Percentiles rank a stretch among this genome's conserved stretches.
Conservation (phyloP, 2,329 filamentous ascomycete species). For the Aspergillus hortae region DNA sequence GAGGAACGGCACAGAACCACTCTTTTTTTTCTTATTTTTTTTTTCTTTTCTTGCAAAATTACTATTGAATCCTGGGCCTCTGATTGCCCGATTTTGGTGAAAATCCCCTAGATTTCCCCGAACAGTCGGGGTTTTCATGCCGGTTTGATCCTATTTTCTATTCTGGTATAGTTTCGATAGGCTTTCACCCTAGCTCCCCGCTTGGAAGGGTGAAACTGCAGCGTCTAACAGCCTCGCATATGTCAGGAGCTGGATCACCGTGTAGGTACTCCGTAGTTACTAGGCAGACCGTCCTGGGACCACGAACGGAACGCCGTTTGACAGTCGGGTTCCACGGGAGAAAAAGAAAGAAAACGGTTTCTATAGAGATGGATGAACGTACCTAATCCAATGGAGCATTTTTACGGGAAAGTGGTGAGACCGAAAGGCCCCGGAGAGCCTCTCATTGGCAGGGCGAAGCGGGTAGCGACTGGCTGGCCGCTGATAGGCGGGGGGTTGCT, state of each 20-base stretch:
- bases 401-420: slow-evolving; percentile 14
- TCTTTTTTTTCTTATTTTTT: neutral
- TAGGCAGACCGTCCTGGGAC: neutral
- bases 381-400: neutral
- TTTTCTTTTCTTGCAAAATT: neutral
- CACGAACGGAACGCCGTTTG: neutral
- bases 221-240: slow-evolving; percentile 11
- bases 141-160: neutral
- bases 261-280: no score
- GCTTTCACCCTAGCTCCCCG: neutral
- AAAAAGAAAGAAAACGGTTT: neutral
- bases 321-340: neutral
- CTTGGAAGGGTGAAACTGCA: slow-evolving; percentile 1
- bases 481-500: slow-evolving; percentile 35
- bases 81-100: no score
- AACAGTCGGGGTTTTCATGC: neutral
- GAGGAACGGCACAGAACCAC: neutral
- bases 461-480: slow-evolving; percentile 11
- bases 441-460: slow-evolving; percentile 13
- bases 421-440: slow-evolving; percentile 23
- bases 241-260: slow-evolving; percentile 8
- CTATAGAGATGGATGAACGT: neutral
- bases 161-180: neutral
- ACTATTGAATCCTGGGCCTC: neutral
- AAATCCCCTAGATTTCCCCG: no score